Conservation (phyloP, 257 asterid genomes). For the Capsicum pubescens region DNA sequence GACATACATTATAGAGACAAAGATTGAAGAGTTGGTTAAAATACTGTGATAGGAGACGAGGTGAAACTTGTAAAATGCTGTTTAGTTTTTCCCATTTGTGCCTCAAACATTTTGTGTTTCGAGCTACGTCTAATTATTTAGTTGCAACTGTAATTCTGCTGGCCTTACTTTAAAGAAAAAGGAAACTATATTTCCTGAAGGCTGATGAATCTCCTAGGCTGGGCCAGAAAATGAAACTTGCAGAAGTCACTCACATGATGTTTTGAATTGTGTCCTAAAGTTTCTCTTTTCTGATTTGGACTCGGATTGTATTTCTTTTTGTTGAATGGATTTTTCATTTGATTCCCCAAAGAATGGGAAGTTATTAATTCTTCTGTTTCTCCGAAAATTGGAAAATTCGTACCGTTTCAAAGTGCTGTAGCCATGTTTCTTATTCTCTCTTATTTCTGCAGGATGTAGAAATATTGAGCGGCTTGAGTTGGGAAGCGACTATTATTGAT, state of each 20-base stretch:
- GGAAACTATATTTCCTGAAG: conserved; percentile 8
- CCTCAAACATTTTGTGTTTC: conserved; percentile 12
- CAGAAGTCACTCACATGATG: not conserved
- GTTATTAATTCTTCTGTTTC: conserved; percentile 4
- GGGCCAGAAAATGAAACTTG: conserved; percentile 14
- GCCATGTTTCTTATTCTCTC: conserved; percentile 27
- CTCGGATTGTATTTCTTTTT: not conserved
- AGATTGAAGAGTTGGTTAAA: conserved; percentile 14
- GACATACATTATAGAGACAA: not conserved
- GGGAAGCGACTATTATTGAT: conserved; percentile 69
- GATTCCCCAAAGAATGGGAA: not conserved
- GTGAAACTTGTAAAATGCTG: conserved; percentile 19
- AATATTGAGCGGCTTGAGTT: conserved; percentile 47
- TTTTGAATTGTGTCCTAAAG: not conserved
- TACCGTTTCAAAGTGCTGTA: conserved; percentile 22
- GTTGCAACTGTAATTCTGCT: not conserved
- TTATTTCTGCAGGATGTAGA: conserved; percentile 59
- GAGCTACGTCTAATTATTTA: not conserved
- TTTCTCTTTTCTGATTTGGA: conserved; percentile 8
- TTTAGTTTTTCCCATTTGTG: not conserved
- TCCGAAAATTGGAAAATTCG: not conserved
- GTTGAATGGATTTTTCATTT: not conserved
- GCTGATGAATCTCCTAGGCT: conserved; percentile 5
- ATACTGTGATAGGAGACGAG: not conserved
- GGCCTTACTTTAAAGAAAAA: not conserved